phyloP scores from a whole-genome alignment of 805 yeast species.

The Wilhelminamyces savonicus region DNA sequence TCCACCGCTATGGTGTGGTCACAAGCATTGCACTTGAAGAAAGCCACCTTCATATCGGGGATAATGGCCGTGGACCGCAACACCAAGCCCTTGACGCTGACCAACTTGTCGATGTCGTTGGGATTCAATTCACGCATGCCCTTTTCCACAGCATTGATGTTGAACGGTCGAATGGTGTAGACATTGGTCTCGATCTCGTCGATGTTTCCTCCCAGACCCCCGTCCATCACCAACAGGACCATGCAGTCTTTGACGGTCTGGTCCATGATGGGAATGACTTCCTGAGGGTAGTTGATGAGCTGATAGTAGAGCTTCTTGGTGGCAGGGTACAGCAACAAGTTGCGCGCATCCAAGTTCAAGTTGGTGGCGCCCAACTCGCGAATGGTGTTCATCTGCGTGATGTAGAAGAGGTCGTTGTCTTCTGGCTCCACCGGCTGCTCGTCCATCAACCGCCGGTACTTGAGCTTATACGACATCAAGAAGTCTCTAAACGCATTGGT shows the following conservation, averaged over 20 bases:
- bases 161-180: constrained; percentile 86
- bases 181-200: constrained; percentile 76
- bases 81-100: constrained; percentile 85
- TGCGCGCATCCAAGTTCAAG: constrained; percentile 76
- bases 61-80: constrained; percentile 84
- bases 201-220: constrained; percentile 19
- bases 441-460: constrained; percentile 50
- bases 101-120: constrained; percentile 88
- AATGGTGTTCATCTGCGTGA: constrained; percentile 68
- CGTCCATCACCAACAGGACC: constrained; percentile 62
- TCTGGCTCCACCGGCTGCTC: constrained; percentile 33
- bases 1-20: constrained; percentile 88
- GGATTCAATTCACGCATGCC: constrained; percentile 95
- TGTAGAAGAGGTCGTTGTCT: constrained; percentile 72
- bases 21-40: constrained; percentile 92
- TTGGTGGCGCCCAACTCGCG: constrained; percentile 73
- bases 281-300: constrained; percentile 89
- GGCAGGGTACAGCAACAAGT: constrained; percentile 67
- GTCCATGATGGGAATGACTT: constrained; percentile 96
- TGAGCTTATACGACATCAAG: constrained; percentile 74
- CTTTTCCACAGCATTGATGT: constrained; percentile 55
- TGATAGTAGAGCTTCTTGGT: constrained; percentile 80
- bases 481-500: constrained; percentile 75
- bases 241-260: constrained; percentile 88
- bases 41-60: constrained; percentile 97